A percentile compares a stretch with the other conserved stretches of the same genome.
Conservation (phyloP, 768 basidiomycete genomes). For the Nidula microcarpa region DNA sequence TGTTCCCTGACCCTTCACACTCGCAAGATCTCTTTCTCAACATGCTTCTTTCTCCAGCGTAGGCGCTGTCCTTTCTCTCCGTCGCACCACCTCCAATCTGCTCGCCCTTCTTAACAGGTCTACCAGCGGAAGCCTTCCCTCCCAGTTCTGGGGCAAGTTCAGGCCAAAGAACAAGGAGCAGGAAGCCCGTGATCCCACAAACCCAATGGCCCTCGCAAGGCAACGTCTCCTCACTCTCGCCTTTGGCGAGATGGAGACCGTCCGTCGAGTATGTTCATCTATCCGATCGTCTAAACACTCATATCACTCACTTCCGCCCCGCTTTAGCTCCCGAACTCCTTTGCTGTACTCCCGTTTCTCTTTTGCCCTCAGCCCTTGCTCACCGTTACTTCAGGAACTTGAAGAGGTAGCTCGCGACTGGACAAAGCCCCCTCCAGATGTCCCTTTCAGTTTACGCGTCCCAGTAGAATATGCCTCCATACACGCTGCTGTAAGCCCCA, state of each 20-base stretch:
- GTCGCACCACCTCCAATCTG: constrained; percentile 20
- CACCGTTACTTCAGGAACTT: constrained; percentile 54
- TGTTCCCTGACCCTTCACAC: constrained; percentile 23
- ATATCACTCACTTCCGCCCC: constrained; percentile 7
- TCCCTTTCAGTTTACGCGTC: constrained; percentile 69
- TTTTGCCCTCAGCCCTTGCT: constrained; percentile 1
- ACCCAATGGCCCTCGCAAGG: constrained; percentile 66
- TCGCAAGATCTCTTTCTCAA: constrained; percentile 16
- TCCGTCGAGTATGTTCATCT: constrained; percentile 54
- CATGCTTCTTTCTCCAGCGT: constrained; percentile 87
- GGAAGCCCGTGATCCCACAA: constrained; percentile 50
- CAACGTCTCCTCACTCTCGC: constrained; percentile 79
- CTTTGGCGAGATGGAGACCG: constrained; percentile 84
- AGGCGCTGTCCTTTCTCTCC: constrained; percentile 27
- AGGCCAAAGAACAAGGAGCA: constrained; percentile 69
- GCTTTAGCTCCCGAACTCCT: constrained; percentile 64
- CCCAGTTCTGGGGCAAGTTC: constrained; percentile 62
- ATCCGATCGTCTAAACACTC: too few relatives aligned
- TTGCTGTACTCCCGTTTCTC: constrained; percentile 45
- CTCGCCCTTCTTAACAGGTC: constrained; percentile 48
- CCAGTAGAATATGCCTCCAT: constrained; percentile 87
- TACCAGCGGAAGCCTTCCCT: constrained; percentile 58
- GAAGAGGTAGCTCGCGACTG: constrained; percentile 79
- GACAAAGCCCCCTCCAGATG: constrained; percentile 84
- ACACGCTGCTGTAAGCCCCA: constrained; percentile 67